Base-by-base conservation (phyloP, 1,284 basidiomycete genomes). In the Gomphus sp. region DNA sequence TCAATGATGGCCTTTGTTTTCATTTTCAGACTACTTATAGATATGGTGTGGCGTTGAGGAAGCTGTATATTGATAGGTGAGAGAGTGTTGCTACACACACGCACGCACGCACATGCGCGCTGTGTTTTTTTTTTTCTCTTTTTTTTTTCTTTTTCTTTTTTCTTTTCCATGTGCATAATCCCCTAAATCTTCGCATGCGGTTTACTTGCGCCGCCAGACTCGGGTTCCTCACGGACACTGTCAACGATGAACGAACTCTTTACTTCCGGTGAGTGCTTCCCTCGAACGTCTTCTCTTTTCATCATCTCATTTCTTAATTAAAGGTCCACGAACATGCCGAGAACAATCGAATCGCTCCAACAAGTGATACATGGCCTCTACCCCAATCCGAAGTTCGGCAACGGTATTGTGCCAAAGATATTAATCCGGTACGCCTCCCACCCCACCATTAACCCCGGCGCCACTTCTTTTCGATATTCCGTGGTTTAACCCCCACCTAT, bases 281-380 rank as follows among this genome's bases (percentile, higher is more conserved):
- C 28, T 4, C 28, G 28, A 18, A 14, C 25, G 7, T 34, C 43
- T 25, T 18, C 12, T 4, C 28, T 25, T 55, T 56, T 28, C 44
- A 53, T 33, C 43, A 45, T 22, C 53, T 61, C 43, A 33, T 4
- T 57, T 18, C 44, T 48, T 31, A n/a, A n/a, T 47, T 57, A 7
- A 33, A 76, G 79, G 5, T 81, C 80, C 14, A 92, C 89, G 1
- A 87, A 90, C 66, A 81, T 91, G 68, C 78, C 85, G 1, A 78
- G 90, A 39, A 93, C 90, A 5, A 82, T 87, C 28, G 88, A 91
- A 66, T 87, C 85, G 2, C 71, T 91, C 14, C 84, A 90, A 65
- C 83, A 91, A 64, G 75, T 90, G 45, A 75, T 89, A 25, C 78
- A 84, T 56, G 89, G 89, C 4, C 68, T 90, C 55, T 90, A 89